Conservation (phyloP, 2,329 filamentous ascomycete genomes). For the Aspergillus fumigatus region DNA sequence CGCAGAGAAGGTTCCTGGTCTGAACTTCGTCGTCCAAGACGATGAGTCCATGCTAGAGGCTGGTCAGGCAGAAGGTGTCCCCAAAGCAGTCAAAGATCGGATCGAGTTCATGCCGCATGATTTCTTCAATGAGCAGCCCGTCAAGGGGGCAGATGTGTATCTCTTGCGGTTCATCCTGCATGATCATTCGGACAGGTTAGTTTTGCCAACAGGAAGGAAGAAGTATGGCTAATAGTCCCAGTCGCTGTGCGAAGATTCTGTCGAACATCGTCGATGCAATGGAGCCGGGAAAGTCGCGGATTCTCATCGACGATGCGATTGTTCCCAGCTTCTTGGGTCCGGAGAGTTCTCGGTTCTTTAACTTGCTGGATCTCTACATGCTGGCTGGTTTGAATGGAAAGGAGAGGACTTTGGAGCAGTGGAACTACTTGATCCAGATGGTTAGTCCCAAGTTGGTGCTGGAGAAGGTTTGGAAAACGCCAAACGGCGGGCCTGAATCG, state of each 20-base stretch:
- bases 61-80: slow-evolving; percentile 1
- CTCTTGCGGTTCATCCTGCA: slow-evolving; percentile 21
- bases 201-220: not conserved
- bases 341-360: not conserved
- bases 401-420: not conserved
- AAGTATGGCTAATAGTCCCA: not conserved
- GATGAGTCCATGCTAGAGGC: slow-evolving; percentile 6
- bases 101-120: slow-evolving; percentile 13
- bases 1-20: slow-evolving; percentile 5
- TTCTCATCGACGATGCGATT: slow-evolving; percentile 1
- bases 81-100: slow-evolving; percentile 1
- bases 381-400: not conserved
- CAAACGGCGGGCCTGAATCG: not conserved
- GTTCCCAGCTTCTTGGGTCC: slow-evolving; percentile 1
- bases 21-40: slow-evolving; percentile 16
- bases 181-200: slow-evolving; percentile 11
- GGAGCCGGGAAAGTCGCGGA: slow-evolving; percentile 1
- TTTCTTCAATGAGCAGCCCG: slow-evolving; percentile 15
- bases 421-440: not conserved
- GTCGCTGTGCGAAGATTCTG: not conserved
- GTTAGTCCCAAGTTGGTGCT: not conserved
- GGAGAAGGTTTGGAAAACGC: not conserved
- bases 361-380: not conserved
- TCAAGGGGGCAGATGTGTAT: slow-evolving; percentile 18
- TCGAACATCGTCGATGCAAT: not conserved